These are phyloP conservation scores for Canavalia gladiata DNA, from an alignment of 306 rosid genomes.

Conservation along the genomic window DNA sequence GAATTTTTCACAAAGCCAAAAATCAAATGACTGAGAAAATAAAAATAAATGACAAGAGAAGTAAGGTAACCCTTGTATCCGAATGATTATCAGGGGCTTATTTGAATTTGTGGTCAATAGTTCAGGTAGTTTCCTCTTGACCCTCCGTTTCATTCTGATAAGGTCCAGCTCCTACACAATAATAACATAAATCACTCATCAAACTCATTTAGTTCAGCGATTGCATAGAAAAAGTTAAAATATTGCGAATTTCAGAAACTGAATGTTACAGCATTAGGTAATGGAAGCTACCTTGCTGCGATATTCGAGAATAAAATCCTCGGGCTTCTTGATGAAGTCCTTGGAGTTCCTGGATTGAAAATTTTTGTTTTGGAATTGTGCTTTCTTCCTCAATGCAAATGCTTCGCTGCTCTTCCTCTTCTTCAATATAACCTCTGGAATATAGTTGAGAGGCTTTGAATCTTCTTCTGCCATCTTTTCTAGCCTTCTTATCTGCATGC, in stretches of 20 bases:
- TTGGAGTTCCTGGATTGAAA: constrained; percentile 42
- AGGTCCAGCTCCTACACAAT: constrained; percentile 79
- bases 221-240: background rate
- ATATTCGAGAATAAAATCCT: constrained; percentile 74
- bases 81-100: constrained; percentile 66
- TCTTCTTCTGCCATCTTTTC: constrained; percentile 52
- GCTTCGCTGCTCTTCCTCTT: constrained; percentile 56
- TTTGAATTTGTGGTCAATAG: constrained; percentile 43
- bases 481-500: background rate
- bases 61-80: constrained; percentile 72
- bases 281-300: constrained; percentile 59
- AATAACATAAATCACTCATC: background rate
- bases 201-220: background rate
- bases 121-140: constrained; percentile 66
- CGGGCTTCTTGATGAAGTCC: constrained; percentile 76
- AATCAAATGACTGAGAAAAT: background rate
- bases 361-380: constrained; percentile 38
- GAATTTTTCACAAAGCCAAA: background rate
- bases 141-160: constrained; percentile 73
- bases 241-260: background rate
- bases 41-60: background rate
- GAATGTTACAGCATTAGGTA: background rate
- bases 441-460: constrained; percentile 41
- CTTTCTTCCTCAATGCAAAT: constrained; percentile 45
- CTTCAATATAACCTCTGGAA: constrained; percentile 56